These are phyloP conservation scores for Candida chilensis DNA, from an alignment of 805 yeast genomes.

Conservation along the genomic window DNA sequence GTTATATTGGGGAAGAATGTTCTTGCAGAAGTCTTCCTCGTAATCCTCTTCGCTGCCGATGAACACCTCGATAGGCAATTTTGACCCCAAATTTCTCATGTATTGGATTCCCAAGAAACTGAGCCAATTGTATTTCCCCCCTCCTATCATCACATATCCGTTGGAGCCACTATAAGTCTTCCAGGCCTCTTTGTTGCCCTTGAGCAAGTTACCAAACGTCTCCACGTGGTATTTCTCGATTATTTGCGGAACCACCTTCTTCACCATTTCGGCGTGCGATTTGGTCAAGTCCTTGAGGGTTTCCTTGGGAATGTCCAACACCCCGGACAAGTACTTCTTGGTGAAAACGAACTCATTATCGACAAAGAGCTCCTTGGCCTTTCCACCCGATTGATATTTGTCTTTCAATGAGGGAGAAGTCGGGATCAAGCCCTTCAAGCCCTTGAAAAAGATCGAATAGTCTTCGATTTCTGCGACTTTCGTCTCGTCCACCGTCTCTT, in stretches of 20 bases:
- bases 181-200: slow-evolving; percentile 32
- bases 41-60: slow-evolving; percentile 33
- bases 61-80: slow-evolving; percentile 42
- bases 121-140: slow-evolving; percentile 42
- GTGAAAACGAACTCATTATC: slow-evolving; percentile 32
- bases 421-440: no score
- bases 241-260: slow-evolving; percentile 16
- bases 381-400: slow-evolving; percentile 24
- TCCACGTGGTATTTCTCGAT: slow-evolving; percentile 13
- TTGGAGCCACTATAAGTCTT: slow-evolving; percentile 15
- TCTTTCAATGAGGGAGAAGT: slow-evolving; percentile 26
- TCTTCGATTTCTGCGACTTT: no score
- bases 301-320: slow-evolving; percentile 28
- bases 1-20: slow-evolving; percentile 25
- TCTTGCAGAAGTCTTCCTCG: slow-evolving; percentile 36
- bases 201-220: slow-evolving; percentile 23
- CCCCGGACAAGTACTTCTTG: slow-evolving; percentile 31
- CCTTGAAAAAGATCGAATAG: no score
- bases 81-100: slow-evolving; percentile 29
- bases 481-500: no score
- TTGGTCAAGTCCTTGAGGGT: slow-evolving; percentile 21
- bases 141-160: slow-evolving; percentile 43
- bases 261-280: slow-evolving; percentile 25
- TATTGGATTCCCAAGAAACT: slow-evolving; percentile 39
- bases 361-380: slow-evolving; percentile 34